Percentiles rank a stretch among this genome's conserved stretches.
phyloP scores from a whole-genome alignment of 1,284 basidiomycete species.

The Mycena citricolor region DNA sequence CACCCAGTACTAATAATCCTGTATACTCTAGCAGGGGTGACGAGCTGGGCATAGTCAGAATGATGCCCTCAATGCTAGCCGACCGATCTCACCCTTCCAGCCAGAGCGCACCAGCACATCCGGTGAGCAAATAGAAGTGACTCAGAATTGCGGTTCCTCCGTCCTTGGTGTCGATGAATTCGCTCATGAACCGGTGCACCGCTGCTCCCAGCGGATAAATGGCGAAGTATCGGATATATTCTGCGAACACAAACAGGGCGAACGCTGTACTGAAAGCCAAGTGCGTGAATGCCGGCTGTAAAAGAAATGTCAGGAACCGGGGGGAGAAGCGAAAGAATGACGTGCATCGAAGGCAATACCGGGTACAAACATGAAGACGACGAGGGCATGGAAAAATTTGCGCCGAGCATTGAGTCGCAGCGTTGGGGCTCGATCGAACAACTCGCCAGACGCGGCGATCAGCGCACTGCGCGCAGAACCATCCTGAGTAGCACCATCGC shows the following conservation, averaged over 20 bases:
- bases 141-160: slow-evolving; percentile 94
- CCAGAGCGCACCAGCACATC: slow-evolving; percentile 94
- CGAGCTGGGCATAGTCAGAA: slow-evolving; percentile 43
- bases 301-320: slow-evolving; percentile 7
- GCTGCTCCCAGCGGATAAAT: slow-evolving; percentile 94
- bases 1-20: slow-evolving; percentile 88
- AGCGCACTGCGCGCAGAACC: no score
- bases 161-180: slow-evolving; percentile 96
- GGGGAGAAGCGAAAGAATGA: slow-evolving; percentile 28
- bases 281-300: slow-evolving; percentile 93
- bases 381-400: slow-evolving; percentile 96
- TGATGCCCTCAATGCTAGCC: slow-evolving; percentile 13
- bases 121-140: slow-evolving; percentile 96
- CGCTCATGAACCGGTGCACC: slow-evolving; percentile 95
- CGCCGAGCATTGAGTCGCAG: slow-evolving; percentile 91
- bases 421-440: slow-evolving; percentile 75
- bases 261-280: slow-evolving; percentile 93
- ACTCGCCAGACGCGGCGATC: slow-evolving; percentile 61
- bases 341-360: slow-evolving; percentile 90
- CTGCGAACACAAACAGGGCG: slow-evolving; percentile 90
- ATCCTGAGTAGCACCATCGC: no score
- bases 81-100: slow-evolving; percentile 76
- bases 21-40: slow-evolving; percentile 78
- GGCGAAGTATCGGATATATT: slow-evolving; percentile 97
- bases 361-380: slow-evolving; percentile 95